phyloP scores from a whole-genome alignment of 352 stramenopile genomes.

The Globisporangium paroecandrum region DNA sequence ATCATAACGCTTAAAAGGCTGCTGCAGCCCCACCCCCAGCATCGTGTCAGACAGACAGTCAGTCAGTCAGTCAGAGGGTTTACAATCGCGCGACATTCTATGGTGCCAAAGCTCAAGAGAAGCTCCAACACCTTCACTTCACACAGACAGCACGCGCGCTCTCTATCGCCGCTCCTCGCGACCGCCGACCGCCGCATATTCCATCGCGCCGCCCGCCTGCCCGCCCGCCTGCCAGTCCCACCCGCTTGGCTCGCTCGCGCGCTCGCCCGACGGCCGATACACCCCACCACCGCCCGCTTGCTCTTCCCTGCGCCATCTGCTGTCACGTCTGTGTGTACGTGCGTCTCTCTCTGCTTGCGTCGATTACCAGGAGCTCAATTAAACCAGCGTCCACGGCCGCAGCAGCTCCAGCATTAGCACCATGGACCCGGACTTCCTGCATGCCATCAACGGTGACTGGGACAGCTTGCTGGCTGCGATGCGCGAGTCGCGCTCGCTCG shows the following conservation, averaged over 20 bases:
- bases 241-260: not conserved
- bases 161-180: constrained; percentile 2
- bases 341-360: not conserved
- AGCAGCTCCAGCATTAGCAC: not conserved
- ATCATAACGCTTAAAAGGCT: not conserved
- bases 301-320: not conserved
- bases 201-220: constrained; percentile 1
- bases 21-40: not conserved
- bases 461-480: constrained; percentile 61
- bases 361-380: not conserved
- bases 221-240: not conserved
- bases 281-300: not conserved
- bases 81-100: constrained; percentile 7
- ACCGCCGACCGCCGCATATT: not conserved
- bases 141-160: not conserved
- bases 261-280: not conserved
- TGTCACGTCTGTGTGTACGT: not conserved
- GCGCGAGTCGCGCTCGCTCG: constrained; percentile 56
- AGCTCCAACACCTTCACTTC: constrained; percentile 1
- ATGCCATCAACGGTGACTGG: constrained; percentile 82
- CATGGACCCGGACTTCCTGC: constrained; percentile 75
- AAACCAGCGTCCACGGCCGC: not conserved
- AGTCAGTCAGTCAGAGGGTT: not conserved
- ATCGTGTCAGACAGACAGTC: constrained; percentile 1
- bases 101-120: not conserved